Percentiles rank a stretch among this genome's conserved stretches.
Evolutionary conservation across 805 yeast species (phyloP).

Genomic region (Yarrowia sp.): DNA sequence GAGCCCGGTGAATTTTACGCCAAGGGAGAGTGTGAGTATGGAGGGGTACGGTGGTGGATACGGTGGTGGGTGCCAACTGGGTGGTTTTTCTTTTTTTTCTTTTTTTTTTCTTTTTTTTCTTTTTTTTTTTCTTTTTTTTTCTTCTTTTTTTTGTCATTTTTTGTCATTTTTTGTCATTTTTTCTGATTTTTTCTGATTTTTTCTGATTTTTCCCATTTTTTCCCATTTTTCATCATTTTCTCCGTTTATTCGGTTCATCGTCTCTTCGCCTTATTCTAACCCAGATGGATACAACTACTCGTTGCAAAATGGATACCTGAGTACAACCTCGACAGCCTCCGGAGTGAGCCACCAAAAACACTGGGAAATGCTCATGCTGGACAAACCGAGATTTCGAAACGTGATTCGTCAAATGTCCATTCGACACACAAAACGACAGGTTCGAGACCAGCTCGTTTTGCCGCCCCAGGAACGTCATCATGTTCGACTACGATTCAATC

Average conservation of each 20-base stretch:
- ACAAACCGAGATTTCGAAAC: slow-evolving; percentile 42
- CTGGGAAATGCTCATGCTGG: slow-evolving; percentile 18
- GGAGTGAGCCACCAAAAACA: background rate
- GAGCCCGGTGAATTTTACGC: slow-evolving; percentile 45
- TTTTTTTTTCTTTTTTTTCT: too few relatives aligned
- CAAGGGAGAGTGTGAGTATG: background rate
- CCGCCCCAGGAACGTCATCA: slow-evolving; percentile 76
- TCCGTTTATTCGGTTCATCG: too few relatives aligned
- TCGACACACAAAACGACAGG: slow-evolving; percentile 83
- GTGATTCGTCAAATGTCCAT: slow-evolving; percentile 57
- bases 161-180: too few relatives aligned
- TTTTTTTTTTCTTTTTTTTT: background rate
- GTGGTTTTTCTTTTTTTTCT: too few relatives aligned
- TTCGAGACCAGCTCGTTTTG: slow-evolving; percentile 65
- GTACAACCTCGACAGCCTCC: background rate
- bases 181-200: too few relatives aligned
- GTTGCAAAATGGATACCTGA: background rate
- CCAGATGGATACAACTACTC: background rate
- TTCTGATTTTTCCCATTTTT: too few relatives aligned
- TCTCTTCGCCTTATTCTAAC: background rate
- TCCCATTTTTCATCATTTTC: too few relatives aligned
- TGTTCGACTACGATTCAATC: slow-evolving; percentile 69
- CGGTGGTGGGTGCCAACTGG: too few relatives aligned
- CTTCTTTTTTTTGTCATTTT: background rate
- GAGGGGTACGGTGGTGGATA: too few relatives aligned